These are phyloP conservation scores for Boletus fagicola DNA, from an alignment of 768 basidiomycete genomes.

Conservation along the genomic window DNA sequence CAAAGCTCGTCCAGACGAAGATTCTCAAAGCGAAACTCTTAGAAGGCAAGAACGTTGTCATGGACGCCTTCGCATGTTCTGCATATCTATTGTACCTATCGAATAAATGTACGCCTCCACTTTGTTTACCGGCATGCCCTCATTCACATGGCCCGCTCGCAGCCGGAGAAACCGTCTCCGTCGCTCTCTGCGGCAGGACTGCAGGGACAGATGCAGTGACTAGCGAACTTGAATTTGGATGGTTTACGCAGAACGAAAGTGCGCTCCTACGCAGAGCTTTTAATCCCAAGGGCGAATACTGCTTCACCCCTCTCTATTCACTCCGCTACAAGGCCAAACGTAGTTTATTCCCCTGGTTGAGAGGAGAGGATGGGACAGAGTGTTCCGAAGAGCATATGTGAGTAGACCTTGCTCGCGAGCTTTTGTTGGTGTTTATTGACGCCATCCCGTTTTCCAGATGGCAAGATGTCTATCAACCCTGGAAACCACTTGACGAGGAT, in stretches of 20 bases:
- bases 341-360: not conserved
- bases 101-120: conserved; percentile 8
- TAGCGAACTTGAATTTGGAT: not conserved
- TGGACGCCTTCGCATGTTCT: conserved; percentile 25
- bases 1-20: conserved; percentile 14
- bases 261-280: conserved; percentile 4
- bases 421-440: not conserved
- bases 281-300: not conserved
- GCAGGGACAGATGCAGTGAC: not conserved
- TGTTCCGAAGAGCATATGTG: conserved; percentile 4
- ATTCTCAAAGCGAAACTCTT: conserved; percentile 12
- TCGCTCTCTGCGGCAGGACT: conserved; percentile 3
- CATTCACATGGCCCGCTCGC: not conserved
- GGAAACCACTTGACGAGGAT: conserved; percentile 24
- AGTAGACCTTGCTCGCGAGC: not conserved
- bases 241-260: conserved; percentile 7
- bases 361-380: conserved; percentile 2
- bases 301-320: conserved; percentile 12
- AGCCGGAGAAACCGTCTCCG: conserved; percentile 15
- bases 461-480: conserved; percentile 16
- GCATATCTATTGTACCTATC: conserved; percentile 28
- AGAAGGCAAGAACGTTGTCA: conserved; percentile 26
- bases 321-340: conserved; percentile 8
- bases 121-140: not conserved
- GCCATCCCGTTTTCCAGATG: conserved; percentile 6